Evolutionary conservation across 108 stramenopile genomes (phyloP), one percentile per base, ranked within the genome.

Genomic region (Stephanodiscus triporus): DNA sequence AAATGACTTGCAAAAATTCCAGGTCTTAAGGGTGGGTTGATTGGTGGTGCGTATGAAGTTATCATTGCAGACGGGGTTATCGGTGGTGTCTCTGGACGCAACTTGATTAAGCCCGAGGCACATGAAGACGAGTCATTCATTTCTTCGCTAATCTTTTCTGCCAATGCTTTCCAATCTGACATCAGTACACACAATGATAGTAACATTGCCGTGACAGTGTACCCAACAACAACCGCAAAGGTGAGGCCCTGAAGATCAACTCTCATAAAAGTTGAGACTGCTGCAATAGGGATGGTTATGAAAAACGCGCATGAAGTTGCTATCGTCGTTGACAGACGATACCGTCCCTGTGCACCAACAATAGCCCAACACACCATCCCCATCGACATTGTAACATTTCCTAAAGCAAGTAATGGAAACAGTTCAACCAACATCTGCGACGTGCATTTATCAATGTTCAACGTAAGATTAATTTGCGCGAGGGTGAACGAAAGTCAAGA

Each of bases 351-450:
- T 19, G 66, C 66, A 16, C 66, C 66, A 16, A 66, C 29, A n/a
- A 66, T 10, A 16, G 66, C 50, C 66, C 66, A 66, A n/a, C 49
- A 19, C 4, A 47, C 16, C 30, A 32, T 66, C 50, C 66, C 66
- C 20, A 16, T 32, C 1, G 42, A 50, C 66, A 66, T 66, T 17
- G 37, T 50, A 2, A 55, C 54, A 23, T 60, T 73, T 19, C 89
- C 91, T 32, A 93, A 53, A 17, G 86, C 89, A 2, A 89, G 57
- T 42, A 87, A 34, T 9, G 80, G 86, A 14, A 93, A 81, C 13
- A 87, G 37, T 24, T 82, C 66, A 47, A 78, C 72, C 55, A 89
- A 63, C 62, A 93, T 72, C 16, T n/a, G n/a, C n/a, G n/a, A n/a
- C n/a, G n/a, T n/a, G n/a, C n/a, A n/a, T n/a, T n/a, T n/a, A n/a